Evolutionary conservation across 208 protist genomes (phyloP), one percentile per base, ranked within the genome.

Genomic region (Wallacemonas sp.): DNA sequence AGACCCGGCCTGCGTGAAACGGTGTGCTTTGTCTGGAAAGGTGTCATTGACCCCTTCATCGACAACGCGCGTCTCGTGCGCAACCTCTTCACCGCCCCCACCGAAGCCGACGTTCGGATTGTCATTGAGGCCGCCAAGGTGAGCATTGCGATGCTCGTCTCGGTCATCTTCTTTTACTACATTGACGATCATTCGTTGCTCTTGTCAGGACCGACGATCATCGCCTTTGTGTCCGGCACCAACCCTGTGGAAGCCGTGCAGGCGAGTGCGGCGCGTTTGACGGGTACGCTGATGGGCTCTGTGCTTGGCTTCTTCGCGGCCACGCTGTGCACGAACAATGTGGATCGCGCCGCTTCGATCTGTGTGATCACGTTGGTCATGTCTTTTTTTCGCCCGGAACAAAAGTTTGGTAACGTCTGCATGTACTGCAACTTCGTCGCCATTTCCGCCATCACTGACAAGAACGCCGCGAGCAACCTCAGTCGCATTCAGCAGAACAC

Each of bases 401-500:
- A 80, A 41, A 88, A 81, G 61, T 79, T 84, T 23, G 82, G 82
- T 16, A 65, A 32, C 11, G 77, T 93, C 20, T 88, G 77, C 63
- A 87, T 82, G 75, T 89, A 79, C 77, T 81, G 77, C 67, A 90
- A 85, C 49, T 93, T 93, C 49, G 77, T 93, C 42, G 76, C 79
- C 33, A 68, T 93, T 4, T 78, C 81, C 44, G 75, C 69, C 55
- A 71, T 93, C 2, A 38, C 42, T 22, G 28, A 76, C 46, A 66
- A 76, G 29, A 76, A 57, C n/a, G 76, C 79, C 11, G 78, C 80
- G 23, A 31, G 57, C 25, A 84, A 77, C 18, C 81, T 93, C 61
- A 83, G 72, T 44, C 87, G 87, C 52, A 91, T 93, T 55, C 87
- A 93, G 67, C 87, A 93, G 65, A 93, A 90, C 76, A 80, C 87